These are phyloP conservation scores for Sporothrix variecibatus DNA, from an alignment of 2,329 filamentous ascomycete genomes.

Conservation along the genomic window DNA sequence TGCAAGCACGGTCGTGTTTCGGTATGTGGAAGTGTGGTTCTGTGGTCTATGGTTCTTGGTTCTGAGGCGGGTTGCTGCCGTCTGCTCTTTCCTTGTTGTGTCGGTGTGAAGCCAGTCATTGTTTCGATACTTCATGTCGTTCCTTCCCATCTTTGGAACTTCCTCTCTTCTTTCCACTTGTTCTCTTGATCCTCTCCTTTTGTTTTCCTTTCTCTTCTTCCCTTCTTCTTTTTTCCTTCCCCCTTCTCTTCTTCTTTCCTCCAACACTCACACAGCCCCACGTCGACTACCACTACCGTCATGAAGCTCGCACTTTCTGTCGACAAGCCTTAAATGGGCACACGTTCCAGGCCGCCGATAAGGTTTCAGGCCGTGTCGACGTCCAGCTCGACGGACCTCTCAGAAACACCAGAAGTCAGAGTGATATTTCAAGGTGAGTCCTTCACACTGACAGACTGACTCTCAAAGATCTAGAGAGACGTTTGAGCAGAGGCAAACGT, in stretches of 20 bases:
- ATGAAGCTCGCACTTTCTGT: conserved; percentile 24
- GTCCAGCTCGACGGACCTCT: conserved; percentile 10
- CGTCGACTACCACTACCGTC: neutral
- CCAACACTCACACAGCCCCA: neutral
- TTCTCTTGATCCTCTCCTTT: neutral
- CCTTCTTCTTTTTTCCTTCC: neutral
- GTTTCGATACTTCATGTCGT: neutral
- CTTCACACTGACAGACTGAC: no score
- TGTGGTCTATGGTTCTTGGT: neutral
- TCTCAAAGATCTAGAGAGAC: neutral
- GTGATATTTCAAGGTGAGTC: conserved; percentile 22
- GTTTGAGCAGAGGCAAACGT: no score
- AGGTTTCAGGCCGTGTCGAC: conserved; percentile 20
- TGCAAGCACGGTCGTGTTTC: neutral
- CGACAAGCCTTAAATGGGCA: conserved; percentile 14
- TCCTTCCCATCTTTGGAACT: neutral
- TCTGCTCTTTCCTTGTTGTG: neutral
- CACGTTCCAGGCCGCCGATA: conserved; percentile 12
- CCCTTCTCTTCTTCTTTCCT: neutral
- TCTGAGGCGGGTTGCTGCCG: neutral
- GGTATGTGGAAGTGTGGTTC: neutral
- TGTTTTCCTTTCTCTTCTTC: neutral
- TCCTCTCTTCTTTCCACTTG: neutral
- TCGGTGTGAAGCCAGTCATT: neutral
- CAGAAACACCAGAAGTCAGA: neutral